phyloP scores from a whole-genome alignment of 495 filamentous ascomycete species.

The Aspergillus diversus region DNA sequence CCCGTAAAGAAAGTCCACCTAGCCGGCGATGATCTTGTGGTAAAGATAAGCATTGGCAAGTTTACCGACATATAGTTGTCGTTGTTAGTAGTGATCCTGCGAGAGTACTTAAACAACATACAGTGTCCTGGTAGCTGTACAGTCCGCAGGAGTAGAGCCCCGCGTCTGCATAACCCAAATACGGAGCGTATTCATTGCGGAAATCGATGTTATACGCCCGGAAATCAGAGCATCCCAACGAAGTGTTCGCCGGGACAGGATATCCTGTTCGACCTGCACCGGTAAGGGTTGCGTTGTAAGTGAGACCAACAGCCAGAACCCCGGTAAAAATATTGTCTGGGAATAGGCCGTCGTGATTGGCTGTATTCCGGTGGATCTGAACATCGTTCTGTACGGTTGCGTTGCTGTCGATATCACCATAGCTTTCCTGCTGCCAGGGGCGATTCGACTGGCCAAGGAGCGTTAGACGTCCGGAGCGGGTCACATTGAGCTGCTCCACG shows the following conservation, averaged over 20 bases:
- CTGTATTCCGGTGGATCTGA: conserved; percentile 51
- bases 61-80: conserved; percentile 62
- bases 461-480: conserved; percentile 58
- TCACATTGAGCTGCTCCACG: conserved; percentile 63
- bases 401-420: conserved; percentile 17
- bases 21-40: conserved; percentile 56
- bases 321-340: conserved; percentile 60
- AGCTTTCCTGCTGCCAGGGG: conserved; percentile 10
- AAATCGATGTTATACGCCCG: conserved; percentile 64
- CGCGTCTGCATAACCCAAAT: conserved; percentile 58
- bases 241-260: conserved; percentile 58
- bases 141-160: conserved; percentile 62
- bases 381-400: conserved; percentile 47
- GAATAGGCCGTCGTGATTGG: conserved; percentile 48
- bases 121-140: conserved; percentile 63
- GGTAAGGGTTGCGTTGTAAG: conserved; percentile 58
- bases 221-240: conserved; percentile 61
- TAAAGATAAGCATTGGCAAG: conserved; percentile 63
- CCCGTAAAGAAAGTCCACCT: conserved; percentile 63
- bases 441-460: conserved; percentile 56
- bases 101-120: conserved; percentile 23
- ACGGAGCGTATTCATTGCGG: conserved; percentile 55
- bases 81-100: neutral
- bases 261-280: conserved; percentile 59
- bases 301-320: conserved; percentile 58